A percentile compares a stretch with the other conserved stretches of the same genome.
Evolutionary conservation across 805 yeast species (phyloP).

Genomic region (Priceomyces carsonii): DNA sequence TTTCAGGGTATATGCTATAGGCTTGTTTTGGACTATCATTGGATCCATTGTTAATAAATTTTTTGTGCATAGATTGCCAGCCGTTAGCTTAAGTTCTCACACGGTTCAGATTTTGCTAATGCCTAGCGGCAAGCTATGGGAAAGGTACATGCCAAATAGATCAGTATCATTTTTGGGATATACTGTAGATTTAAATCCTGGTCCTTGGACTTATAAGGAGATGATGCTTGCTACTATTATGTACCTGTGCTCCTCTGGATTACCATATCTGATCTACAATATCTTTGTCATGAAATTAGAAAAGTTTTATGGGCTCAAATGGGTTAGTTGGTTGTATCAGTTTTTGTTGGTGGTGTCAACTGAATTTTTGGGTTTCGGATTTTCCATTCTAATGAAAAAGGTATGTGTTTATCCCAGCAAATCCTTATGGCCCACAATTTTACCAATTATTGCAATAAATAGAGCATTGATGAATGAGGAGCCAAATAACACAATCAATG

Average conservation of each 20-base stretch:
- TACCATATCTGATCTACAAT: constrained; percentile 43
- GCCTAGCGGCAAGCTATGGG: constrained; percentile 45
- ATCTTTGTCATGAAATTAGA: constrained; percentile 46
- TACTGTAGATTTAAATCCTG: constrained; percentile 35
- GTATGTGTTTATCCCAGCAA: constrained; percentile 47
- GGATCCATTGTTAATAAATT: constrained; percentile 43
- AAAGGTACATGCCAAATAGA: constrained; percentile 27
- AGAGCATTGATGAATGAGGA: constrained; percentile 37
- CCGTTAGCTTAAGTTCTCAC: constrained; percentile 33
- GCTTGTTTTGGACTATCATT: constrained; percentile 40
- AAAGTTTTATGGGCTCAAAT: constrained; percentile 40
- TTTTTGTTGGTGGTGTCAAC: constrained; percentile 53
- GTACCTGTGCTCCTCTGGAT: constrained; percentile 42
- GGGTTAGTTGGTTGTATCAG: constrained; percentile 55
- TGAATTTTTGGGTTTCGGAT: constrained; percentile 65
- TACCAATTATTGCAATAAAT: constrained; percentile 45
- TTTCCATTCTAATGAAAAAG: constrained; percentile 64
- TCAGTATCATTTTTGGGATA: constrained; percentile 22
- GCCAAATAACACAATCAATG: constrained; percentile 23
- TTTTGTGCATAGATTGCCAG: constrained; percentile 43
- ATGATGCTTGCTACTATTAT: constrained; percentile 47
- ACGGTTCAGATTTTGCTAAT: constrained; percentile 41
- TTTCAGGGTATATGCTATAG: constrained; percentile 39
- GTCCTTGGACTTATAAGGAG: constrained; percentile 46
- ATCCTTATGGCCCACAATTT: constrained; percentile 45